These are phyloP conservation scores for Kwoniella heveanensis DNA, from an alignment of 768 basidiomycete species.

Conservation along the genomic window DNA sequence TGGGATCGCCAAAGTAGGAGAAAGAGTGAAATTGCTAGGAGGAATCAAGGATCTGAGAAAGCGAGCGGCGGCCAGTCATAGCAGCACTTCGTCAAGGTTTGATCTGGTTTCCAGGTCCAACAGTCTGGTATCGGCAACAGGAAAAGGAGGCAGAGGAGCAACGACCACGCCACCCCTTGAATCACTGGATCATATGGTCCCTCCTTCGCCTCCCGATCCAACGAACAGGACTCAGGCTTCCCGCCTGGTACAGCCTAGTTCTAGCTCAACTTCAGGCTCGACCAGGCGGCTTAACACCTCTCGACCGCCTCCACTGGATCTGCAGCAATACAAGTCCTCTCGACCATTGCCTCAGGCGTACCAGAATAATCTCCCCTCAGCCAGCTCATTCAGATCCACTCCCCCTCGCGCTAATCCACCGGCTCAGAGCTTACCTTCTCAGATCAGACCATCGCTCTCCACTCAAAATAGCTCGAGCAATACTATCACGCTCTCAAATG, in stretches of 20 bases:
- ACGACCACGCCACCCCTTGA: constrained; percentile 38
- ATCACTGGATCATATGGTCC: constrained; percentile 21
- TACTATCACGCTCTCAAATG: constrained; percentile 25
- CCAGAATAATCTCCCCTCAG: constrained; percentile 57
- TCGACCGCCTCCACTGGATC: constrained; percentile 79
- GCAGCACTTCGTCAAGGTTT: constrained; percentile 11
- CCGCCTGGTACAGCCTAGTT: constrained; percentile 15
- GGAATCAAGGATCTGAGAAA: constrained; percentile 79
- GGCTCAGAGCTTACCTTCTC: constrained; percentile 1
- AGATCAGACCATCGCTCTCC: constrained; percentile 6
- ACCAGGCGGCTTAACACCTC: constrained; percentile 61
- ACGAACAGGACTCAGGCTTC: constrained; percentile 1
- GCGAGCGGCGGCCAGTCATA: constrained; percentile 57
- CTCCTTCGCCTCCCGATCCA: constrained; percentile 17
- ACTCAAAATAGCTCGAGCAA: constrained; percentile 28
- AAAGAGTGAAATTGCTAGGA: constrained; percentile 80
- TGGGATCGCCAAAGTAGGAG: constrained; percentile 84
- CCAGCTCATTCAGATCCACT: constrained; percentile 17
- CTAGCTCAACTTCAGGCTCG: constrained; percentile 9
- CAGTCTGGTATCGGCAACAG: constrained; percentile 43
- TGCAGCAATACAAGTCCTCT: constrained; percentile 62
- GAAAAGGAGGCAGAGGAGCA: constrained; percentile 37
- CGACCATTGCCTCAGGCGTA: constrained; percentile 73
- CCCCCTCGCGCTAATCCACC: constrained; percentile 18
- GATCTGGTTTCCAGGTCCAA: constrained; percentile 37